A percentile compares a stretch with the other conserved stretches of the same genome.
Conservation (phyloP, 2,329 filamentous ascomycete genomes). For the Colletotrichum sp. region DNA sequence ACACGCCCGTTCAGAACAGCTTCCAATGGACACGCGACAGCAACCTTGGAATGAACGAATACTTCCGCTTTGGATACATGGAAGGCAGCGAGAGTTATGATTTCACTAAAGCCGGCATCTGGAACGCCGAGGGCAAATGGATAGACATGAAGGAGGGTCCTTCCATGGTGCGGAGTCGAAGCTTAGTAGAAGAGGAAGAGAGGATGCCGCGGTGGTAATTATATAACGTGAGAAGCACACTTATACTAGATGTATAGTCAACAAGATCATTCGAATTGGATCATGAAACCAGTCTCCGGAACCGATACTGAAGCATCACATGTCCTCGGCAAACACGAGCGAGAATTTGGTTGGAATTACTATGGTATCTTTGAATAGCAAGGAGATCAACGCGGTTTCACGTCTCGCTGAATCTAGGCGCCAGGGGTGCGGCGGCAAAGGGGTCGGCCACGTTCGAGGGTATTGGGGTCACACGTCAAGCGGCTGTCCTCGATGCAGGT, state of each 20-base stretch:
- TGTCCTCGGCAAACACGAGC: background rate
- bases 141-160: slow-evolving; percentile 67
- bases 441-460: slow-evolving; percentile 30
- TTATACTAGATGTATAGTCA: background rate
- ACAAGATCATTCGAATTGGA: background rate
- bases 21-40: slow-evolving; percentile 66
- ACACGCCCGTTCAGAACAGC: slow-evolving; percentile 47
- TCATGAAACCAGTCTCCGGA: background rate
- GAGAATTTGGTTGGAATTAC: background rate
- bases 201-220: slow-evolving; percentile 22
- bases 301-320: background rate
- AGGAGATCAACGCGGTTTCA: background rate
- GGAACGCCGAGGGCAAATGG: slow-evolving; percentile 71
- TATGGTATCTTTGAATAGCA: background rate
- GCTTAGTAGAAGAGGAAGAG: slow-evolving; percentile 25
- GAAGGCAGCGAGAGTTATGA: slow-evolving; percentile 68
- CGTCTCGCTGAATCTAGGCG: background rate
- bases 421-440: slow-evolving; percentile 28
- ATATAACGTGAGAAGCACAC: background rate
- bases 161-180: slow-evolving; percentile 42
- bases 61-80: slow-evolving; percentile 80
- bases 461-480: slow-evolving; percentile 30
- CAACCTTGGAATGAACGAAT: slow-evolving; percentile 61
- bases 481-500: slow-evolving; percentile 32
- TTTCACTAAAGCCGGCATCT: slow-evolving; percentile 77